A percentile compares a stretch with the other conserved stretches of the same genome.
phyloP scores from a whole-genome alignment of 352 stramenopile genomes.

The Pythium biforme region DNA sequence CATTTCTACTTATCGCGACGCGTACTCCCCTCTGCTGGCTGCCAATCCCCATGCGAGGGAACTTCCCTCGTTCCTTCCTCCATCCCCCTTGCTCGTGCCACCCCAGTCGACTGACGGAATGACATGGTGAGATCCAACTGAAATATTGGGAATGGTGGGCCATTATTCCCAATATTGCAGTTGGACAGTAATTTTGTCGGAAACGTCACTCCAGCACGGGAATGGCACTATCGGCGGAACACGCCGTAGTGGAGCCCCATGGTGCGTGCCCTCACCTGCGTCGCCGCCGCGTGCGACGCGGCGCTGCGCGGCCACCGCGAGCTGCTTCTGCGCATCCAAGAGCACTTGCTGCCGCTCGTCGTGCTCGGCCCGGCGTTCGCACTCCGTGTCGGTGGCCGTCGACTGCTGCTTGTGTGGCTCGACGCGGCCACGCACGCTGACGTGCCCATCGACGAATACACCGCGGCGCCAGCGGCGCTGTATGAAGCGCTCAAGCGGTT shows the following conservation, averaged over 20 bases:
- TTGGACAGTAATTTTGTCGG: no score
- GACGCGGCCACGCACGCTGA: background rate
- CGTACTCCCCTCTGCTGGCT: no score
- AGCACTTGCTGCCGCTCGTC: slow-evolving; percentile 3
- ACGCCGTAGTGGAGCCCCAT: no score
- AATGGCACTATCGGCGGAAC: no score
- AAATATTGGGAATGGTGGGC: no score
- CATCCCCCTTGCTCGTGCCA: no score
- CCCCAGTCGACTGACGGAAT: no score
- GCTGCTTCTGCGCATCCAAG: slow-evolving; percentile 1
- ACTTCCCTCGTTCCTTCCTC: no score
- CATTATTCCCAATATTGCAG: no score
- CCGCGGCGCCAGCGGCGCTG: background rate
- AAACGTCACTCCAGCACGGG: no score
- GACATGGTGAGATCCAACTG: no score
- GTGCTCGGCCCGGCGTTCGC: slow-evolving; percentile 1
- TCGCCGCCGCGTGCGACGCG: background rate
- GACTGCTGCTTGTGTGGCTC: background rate
- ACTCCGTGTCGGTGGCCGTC: background rate
- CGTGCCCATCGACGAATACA: background rate
- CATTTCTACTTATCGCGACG: background rate
- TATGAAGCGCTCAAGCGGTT: background rate
- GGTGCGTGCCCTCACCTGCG: background rate
- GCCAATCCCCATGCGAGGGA: no score
- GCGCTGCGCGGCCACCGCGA: slow-evolving; percentile 2